These are phyloP conservation scores for Murraya koenigii DNA, from an alignment of 345 rosid genomes.

Conservation along the genomic window DNA sequence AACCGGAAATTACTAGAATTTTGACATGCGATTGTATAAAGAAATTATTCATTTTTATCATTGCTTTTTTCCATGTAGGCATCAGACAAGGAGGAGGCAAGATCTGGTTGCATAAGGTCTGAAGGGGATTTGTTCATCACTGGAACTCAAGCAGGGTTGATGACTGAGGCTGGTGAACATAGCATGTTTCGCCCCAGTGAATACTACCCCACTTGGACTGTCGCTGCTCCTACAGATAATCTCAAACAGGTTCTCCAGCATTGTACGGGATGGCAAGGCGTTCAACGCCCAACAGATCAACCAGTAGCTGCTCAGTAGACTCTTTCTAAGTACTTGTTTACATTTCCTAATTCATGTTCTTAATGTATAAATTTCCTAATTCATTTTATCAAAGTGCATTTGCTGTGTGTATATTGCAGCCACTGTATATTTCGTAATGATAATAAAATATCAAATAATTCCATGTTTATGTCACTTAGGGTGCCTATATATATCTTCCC, in stretches of 20 bases:
- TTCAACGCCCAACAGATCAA: conserved; percentile 59
- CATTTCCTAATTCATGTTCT: not conserved
- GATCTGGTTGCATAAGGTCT: conserved; percentile 60
- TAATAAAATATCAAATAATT: not conserved
- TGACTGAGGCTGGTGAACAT: conserved; percentile 26
- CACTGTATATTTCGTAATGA: not conserved
- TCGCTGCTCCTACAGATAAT: conserved; percentile 55
- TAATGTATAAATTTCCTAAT: not conserved
- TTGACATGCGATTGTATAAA: not conserved
- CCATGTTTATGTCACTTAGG: not conserved
- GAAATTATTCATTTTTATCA: not conserved
- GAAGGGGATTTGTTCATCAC: conserved; percentile 69
- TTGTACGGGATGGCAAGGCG: conserved; percentile 71
- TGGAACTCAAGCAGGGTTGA: conserved; percentile 67
- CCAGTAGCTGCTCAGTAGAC: conserved; percentile 12
- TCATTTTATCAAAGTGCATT: not conserved
- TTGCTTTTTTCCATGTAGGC: conserved; percentile 47
- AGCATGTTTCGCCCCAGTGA: conserved; percentile 66
- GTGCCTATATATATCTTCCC: not conserved
- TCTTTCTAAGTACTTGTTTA: not conserved
- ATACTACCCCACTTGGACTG: conserved; percentile 70
- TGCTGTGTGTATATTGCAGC: not conserved
- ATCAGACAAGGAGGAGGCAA: conserved; percentile 53
- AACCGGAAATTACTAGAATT: not conserved
- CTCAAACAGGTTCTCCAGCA: conserved; percentile 73